These are phyloP conservation scores for Colletotrichum tropicale DNA, from an alignment of 2,329 filamentous ascomycete species.

Conservation along the genomic window DNA sequence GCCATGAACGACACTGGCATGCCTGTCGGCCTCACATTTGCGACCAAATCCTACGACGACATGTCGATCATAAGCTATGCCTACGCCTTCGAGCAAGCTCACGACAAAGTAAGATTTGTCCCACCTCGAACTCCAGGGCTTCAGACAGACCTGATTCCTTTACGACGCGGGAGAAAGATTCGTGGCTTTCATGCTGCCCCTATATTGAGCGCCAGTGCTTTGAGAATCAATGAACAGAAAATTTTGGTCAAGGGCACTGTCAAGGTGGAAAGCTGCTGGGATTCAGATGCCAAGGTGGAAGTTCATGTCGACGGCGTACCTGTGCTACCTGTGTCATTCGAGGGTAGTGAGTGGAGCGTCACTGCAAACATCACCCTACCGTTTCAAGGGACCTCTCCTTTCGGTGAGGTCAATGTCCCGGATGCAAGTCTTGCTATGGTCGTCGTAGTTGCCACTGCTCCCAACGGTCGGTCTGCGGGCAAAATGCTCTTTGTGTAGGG, in stretches of 20 bases:
- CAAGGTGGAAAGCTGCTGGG: neutral
- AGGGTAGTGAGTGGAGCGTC: neutral
- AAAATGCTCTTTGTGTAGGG: neutral
- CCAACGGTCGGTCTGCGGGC: neutral
- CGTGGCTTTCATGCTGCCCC: neutral
- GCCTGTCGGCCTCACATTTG: conserved; percentile 30
- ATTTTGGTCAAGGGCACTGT: neutral
- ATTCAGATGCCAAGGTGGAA: neutral
- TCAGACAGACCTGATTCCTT: neutral
- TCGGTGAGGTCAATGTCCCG: neutral
- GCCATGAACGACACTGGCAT: conserved; percentile 25
- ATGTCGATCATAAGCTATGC: conserved; percentile 25
- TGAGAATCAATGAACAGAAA: neutral
- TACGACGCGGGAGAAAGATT: neutral
- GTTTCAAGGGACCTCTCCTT: neutral
- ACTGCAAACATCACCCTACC: neutral
- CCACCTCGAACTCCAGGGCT: neutral
- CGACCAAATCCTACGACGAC: conserved; percentile 28
- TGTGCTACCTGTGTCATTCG: neutral
- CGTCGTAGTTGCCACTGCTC: neutral
- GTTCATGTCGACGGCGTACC: neutral
- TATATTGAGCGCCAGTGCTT: neutral
- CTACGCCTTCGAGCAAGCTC: conserved; percentile 26
- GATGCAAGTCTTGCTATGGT: neutral
- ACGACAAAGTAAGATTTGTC: neutral